Evolutionary conservation across 139 green algal species (phyloP), one percentile per base, ranked within the genome.

Genomic region (Asterochloris erici): DNA sequence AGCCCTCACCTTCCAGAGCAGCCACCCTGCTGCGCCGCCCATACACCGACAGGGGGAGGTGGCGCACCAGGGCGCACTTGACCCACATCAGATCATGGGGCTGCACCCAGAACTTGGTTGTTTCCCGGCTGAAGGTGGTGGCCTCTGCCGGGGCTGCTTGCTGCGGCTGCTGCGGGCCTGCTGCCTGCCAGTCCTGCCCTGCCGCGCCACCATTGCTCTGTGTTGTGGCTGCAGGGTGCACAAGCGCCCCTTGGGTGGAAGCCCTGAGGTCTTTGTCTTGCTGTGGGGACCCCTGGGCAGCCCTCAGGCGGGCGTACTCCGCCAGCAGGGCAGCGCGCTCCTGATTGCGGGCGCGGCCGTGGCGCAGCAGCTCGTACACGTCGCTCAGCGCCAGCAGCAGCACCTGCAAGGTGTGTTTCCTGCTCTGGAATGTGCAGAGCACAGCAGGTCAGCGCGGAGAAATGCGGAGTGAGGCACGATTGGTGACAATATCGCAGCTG

Each of bases 11-110:
- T 17, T 24, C 24, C 28, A 77, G 38, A 77, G 66, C 68, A 83
- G 68, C 79, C 28, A 79, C 23, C n/a, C 66, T 79, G 47, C 71
- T 63, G 12, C 83, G 82, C 23, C 88, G 77, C 23, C 90, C 93
- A 74, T 91, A 97, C 54, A 97, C 90, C 68, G 96, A 91, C n/a
- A 97, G 70, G 10, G 94, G 94, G 70, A 97, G 87, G 81, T 97
- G 91, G 19, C 85, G 87, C 28, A 95, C 83, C 12, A 96, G 86
- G 14, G 86, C 79, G 11, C 82, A 79, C 86, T 95, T 95, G 63
- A 96, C 82, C 4, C 81, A 62, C 71, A 91, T 79, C 63, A 95
- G 86, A 83, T 96, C 83, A 0, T 81, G 74, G 0, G 92, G 89
- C 63, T 86, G 84, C 63, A 96, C 82, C 94, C 94, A 97, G 79